Evolutionary conservation across 1,139 yeast species (phyloP).

Genomic region (Geotrichum reessii): DNA sequence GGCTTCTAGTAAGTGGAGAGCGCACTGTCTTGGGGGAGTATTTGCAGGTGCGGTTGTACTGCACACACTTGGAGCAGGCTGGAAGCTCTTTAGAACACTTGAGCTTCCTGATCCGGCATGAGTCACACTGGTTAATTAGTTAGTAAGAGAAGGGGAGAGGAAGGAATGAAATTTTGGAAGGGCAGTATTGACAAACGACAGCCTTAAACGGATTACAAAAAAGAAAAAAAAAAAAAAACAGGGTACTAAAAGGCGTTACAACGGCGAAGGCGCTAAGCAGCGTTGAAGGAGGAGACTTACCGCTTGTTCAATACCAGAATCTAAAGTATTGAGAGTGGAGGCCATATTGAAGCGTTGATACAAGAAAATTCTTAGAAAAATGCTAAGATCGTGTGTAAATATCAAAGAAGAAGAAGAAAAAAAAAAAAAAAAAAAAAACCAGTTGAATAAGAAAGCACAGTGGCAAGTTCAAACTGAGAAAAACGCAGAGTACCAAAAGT

Average conservation of each 20-base stretch:
- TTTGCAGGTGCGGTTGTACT: conserved; percentile 66
- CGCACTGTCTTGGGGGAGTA: conserved; percentile 74
- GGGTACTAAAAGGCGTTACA: neutral
- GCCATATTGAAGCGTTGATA: neutral
- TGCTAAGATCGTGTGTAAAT: neutral
- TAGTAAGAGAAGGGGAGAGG: neutral
- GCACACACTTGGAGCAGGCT: conserved; percentile 66
- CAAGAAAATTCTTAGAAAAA: neutral
- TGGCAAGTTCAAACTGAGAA: neutral
- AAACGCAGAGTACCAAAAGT: neutral
- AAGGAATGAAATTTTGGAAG: neutral
- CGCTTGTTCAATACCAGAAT: conserved; percentile 11
- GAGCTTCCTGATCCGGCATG: conserved; percentile 45
- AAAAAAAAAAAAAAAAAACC: neutral
- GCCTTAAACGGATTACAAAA: neutral
- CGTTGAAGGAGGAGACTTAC: neutral
- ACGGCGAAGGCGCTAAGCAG: neutral
- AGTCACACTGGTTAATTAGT: conserved; percentile 39
- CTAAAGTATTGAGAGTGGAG: neutral
- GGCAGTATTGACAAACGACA: neutral
- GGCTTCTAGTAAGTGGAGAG: conserved; percentile 69
- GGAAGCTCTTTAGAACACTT: conserved; percentile 66
- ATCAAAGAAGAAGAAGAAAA: neutral
- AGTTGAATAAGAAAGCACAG: neutral
- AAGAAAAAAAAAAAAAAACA: neutral